Percentiles rank a stretch among this genome's conserved stretches.
These are phyloP conservation scores for Miscanthus lutarioriparius DNA, from an alignment of 176 grass and related monocot genomes.

Conservation along the genomic window DNA sequence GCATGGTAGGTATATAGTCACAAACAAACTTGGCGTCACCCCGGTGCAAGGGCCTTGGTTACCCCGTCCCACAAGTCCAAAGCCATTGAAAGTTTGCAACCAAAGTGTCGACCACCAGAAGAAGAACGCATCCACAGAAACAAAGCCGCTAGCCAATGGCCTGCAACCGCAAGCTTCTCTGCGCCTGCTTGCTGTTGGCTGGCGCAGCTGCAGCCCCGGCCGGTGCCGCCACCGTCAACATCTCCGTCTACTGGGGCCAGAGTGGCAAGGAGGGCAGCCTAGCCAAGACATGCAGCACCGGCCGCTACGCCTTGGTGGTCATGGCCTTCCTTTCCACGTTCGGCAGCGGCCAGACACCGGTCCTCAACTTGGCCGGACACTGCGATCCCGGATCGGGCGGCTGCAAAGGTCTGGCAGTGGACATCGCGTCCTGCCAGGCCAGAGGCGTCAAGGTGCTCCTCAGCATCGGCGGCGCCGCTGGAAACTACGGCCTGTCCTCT, in stretches of 20 bases:
- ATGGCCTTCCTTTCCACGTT: conserved; percentile 48
- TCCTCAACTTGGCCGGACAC: conserved; percentile 41
- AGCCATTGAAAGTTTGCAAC: no score
- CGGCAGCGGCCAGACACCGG: conserved; percentile 33
- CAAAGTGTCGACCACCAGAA: no score
- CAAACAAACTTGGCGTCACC: background rate
- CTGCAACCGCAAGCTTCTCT: background rate
- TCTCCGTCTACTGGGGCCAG: conserved; percentile 66
- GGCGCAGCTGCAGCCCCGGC: background rate
- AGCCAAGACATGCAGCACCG: conserved; percentile 3
- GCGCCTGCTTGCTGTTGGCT: background rate
- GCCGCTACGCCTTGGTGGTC: conserved; percentile 36
- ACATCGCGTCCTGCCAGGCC: conserved; percentile 40
- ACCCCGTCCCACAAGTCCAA: no score
- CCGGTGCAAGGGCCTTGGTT: no score
- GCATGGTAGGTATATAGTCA: no score
- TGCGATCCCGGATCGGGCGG: conserved; percentile 15
- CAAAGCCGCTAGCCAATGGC: background rate
- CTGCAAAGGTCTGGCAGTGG: conserved; percentile 17
- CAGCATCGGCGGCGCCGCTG: conserved; percentile 25
- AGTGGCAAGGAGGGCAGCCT: conserved; percentile 45
- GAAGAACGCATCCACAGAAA: no score
- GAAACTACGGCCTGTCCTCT: conserved; percentile 23
- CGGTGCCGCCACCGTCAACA: background rate
- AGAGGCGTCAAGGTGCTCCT: conserved; percentile 53